phyloP scores from a whole-genome alignment of 176 grass and related monocot genomes.

The Triticum urartu region DNA sequence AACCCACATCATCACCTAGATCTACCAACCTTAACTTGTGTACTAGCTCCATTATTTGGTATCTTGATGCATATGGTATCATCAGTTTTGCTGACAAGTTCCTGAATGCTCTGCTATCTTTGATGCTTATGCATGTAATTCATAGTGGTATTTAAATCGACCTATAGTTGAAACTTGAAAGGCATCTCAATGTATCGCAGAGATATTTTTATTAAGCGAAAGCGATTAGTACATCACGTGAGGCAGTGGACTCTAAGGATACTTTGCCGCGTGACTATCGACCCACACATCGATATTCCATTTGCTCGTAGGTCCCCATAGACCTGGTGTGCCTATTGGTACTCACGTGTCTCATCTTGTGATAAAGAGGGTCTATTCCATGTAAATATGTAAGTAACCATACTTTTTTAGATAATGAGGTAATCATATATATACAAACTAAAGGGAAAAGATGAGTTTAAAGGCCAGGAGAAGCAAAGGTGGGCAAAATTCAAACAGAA shows the following conservation, averaged over 20 bases:
- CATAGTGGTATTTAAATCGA: constrained; percentile 7
- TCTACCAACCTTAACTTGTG: constrained; percentile 41
- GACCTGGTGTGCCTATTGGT: constrained; percentile 32
- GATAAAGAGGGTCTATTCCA: neutral
- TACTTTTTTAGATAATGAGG: neutral
- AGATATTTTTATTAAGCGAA: constrained; percentile 30
- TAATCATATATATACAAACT: constrained; percentile 11
- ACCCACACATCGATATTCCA: constrained; percentile 28
- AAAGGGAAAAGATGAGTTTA: constrained; percentile 28
- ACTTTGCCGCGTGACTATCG: constrained; percentile 46
- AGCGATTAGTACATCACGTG: constrained; percentile 48
- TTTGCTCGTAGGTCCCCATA: constrained; percentile 28
- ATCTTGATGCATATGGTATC: constrained; percentile 29
- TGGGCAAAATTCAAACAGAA: constrained; percentile 39
- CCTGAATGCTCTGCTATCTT: constrained; percentile 24
- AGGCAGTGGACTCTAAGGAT: constrained; percentile 48
- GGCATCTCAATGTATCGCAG: constrained; percentile 23
- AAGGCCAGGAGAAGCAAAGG: constrained; percentile 32
- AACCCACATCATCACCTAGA: constrained; percentile 38
- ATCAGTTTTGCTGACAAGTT: constrained; percentile 42
- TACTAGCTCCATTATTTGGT: constrained; percentile 24
- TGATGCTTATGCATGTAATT: constrained; percentile 32
- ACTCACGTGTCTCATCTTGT: constrained; percentile 38
- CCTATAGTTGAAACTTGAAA: constrained; percentile 32
- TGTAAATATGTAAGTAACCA: constrained; percentile 11